Conservation (phyloP, 805 yeast genomes). For the Metschnikowia drakensbergensis region DNA sequence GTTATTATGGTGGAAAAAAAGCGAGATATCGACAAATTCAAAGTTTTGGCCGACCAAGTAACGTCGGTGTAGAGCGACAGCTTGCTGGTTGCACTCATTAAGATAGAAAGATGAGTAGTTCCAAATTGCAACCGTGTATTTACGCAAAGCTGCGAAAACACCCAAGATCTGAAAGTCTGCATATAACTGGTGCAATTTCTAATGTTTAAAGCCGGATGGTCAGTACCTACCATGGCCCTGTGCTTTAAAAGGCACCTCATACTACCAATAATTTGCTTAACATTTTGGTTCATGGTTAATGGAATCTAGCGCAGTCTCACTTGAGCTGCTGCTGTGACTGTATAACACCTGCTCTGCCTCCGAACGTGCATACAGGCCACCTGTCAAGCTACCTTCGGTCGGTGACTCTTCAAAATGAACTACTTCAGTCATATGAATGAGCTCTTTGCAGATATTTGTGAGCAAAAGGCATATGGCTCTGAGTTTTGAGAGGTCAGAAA, state of each 20-base stretch:
- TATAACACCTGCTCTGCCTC: neutral
- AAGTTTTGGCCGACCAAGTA: neutral
- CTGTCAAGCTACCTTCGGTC: neutral
- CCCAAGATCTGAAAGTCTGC: neutral
- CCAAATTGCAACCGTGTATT: neutral
- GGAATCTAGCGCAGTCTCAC: constrained; percentile 1
- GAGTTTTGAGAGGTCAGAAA: neutral
- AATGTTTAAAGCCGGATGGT: no score
- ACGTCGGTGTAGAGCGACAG: neutral
- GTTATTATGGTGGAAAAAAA: constrained; percentile 1
- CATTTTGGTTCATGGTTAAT: neutral
- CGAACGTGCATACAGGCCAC: neutral
- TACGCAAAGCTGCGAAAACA: constrained; percentile 3
- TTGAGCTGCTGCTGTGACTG: neutral
- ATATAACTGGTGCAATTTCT: neutral
- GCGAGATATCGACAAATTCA: neutral
- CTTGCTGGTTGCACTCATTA: neutral
- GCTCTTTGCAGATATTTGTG: constrained; percentile 1
- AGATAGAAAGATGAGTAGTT: neutral
- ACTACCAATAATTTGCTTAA: neutral
- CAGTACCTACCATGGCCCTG: no score
- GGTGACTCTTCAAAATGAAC: neutral
- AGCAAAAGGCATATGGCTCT: neutral
- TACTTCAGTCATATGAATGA: neutral
- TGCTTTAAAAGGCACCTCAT: no score